Evolutionary conservation across 1,284 basidiomycete species (phyloP), one percentile per base, ranked within the genome.

Genomic region (Mycena sp.): DNA sequence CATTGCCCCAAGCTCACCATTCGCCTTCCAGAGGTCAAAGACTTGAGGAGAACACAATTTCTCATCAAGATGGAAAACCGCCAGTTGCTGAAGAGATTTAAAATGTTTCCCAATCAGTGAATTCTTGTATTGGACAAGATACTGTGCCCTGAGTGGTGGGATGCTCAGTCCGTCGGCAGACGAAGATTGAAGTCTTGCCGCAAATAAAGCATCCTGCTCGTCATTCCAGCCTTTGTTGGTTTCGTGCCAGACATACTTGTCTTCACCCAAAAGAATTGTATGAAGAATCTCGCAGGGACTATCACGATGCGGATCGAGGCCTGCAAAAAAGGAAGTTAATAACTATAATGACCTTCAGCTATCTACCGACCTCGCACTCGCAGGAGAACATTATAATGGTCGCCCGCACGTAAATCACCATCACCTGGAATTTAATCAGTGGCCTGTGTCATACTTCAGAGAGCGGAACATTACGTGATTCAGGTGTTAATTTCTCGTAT

Each of bases 241-340:
- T 3, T 69, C 57, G 49, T 74, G 67, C 79, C 78, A 81, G 2
- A 75, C 23, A 63, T 81, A 80, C 58, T 80, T 81, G 14, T 72
- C 71, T 17, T 68, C 58, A 1, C 79, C 78, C 21, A 81, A 70
- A 3, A 79, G 67, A 17, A 67, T 46, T 6, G 77, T 78, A 53
- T 81, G 78, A 1, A 81, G 70, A n/a, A n/a, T n/a, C n/a, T n/a
- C n/a, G n/a, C n/a, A n/a, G n/a, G n/a, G n/a, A n/a, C n/a, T n/a
- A n/a, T n/a, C n/a, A n/a, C n/a, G n/a, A n/a, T n/a, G n/a, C n/a
- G n/a, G n/a, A n/a, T n/a, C n/a, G n/a, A n/a, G n/a, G n/a, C n/a
- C n/a, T n/a, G n/a, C n/a, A n/a, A n/a, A n/a, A n/a, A n/a, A n/a
- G n/a, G n/a, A n/a, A n/a, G n/a, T n/a, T n/a, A n/a, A n/a, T n/a